These are phyloP conservation scores for Kalanchoe fedtschenkoi DNA, from an alignment of 164 flowering plant genomes.

Conservation along the genomic window DNA sequence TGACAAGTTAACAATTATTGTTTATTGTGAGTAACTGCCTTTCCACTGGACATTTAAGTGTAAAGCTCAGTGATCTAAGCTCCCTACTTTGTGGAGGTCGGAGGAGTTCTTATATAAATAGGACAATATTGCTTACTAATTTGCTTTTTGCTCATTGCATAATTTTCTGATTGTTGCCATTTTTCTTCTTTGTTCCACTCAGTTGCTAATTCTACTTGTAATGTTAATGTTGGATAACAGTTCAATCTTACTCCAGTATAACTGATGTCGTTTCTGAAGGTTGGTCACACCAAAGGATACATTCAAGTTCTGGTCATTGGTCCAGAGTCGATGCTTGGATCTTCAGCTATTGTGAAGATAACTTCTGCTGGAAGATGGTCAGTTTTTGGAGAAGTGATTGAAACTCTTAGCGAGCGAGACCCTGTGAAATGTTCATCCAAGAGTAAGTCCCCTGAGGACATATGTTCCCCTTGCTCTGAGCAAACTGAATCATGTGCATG, in stretches of 20 bases:
- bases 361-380: constrained; percentile 99
- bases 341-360: constrained; percentile 70
- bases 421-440: constrained; percentile 10
- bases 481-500: constrained; percentile 23
- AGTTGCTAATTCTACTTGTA: background rate
- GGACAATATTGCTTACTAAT: too few relatives aligned
- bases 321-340: constrained; percentile 68
- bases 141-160: background rate
- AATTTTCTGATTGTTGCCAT: background rate
- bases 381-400: constrained; percentile 86
- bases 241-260: background rate
- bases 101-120: too few relatives aligned
- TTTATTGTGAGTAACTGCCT: background rate
- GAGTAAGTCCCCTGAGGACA: constrained; percentile 10
- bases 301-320: constrained; percentile 81
- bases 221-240: background rate
- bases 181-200: background rate
- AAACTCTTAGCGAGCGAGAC: constrained; percentile 21
- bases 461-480: constrained; percentile 14
- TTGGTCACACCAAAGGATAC: constrained; percentile 96
- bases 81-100: too few relatives aligned
- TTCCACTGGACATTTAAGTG: too few relatives aligned
- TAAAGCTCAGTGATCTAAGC: too few relatives aligned
- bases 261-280: constrained; percentile 31
- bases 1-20: too few relatives aligned